Evolutionary conservation across 2,329 filamentous ascomycete genomes (phyloP).

Genomic region (Colletotrichum limetticola): DNA sequence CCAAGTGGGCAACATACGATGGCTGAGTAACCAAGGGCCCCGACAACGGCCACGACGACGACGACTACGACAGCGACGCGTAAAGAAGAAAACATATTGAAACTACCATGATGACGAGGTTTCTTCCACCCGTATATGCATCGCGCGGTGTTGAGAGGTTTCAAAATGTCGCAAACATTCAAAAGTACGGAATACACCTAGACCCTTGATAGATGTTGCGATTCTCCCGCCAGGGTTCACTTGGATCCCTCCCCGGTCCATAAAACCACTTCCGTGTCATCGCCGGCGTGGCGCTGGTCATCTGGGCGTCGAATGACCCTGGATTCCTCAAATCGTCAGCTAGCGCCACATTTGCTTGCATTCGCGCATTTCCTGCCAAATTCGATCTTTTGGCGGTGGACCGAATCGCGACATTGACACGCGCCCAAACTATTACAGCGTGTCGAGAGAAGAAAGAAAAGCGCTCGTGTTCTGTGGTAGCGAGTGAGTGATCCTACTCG

Average conservation of each 20-base stretch:
- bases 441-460: not conserved
- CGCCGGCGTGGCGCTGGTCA: slow-evolving; percentile 3
- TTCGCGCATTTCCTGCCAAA: not conserved
- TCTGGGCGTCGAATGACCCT: not conserved
- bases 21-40: not conserved
- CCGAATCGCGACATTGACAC: not conserved
- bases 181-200: not conserved
- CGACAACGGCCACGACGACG: not conserved
- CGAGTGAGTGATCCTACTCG: too few species aligned
- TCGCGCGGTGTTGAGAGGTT: not conserved
- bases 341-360: not conserved
- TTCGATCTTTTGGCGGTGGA: not conserved
- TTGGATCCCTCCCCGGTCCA: not conserved
- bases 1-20: not conserved
- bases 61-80: not conserved
- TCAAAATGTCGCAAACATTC: not conserved
- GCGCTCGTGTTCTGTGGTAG: too few species aligned
- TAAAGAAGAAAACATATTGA: not conserved
- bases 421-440: not conserved
- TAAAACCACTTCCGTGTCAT: not conserved
- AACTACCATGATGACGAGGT: not conserved
- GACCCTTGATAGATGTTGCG: not conserved
- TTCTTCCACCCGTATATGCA: not conserved
- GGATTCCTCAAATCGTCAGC: not conserved
- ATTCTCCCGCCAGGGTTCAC: not conserved